Percentiles rank a stretch among this genome's conserved stretches.
Conservation (phyloP, 2,329 filamentous ascomycete genomes). For the Pezicula radicicola region DNA sequence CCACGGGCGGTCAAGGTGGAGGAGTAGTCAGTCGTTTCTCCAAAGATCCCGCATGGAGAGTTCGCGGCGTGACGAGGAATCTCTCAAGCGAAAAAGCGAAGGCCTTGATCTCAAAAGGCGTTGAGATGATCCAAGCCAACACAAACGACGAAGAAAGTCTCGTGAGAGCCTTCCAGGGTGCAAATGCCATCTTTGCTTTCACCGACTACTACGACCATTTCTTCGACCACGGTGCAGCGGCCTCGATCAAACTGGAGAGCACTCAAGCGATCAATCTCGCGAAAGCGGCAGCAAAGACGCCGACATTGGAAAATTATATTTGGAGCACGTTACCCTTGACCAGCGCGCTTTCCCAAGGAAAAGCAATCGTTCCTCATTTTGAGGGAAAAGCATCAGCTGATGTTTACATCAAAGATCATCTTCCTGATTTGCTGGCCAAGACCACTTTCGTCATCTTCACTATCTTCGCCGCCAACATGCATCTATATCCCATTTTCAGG, state of each 20-base stretch:
- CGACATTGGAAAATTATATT: conserved; percentile 39
- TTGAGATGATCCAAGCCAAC: conserved; percentile 41
- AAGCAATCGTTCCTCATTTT: conserved; percentile 34
- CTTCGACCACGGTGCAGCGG: conserved; percentile 27
- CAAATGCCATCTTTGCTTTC: conserved; percentile 49
- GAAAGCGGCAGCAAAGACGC: conserved; percentile 33
- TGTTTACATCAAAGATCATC: conserved; percentile 28
- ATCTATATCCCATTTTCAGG: too few relatives aligned
- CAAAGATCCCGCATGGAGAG: conserved; percentile 30
- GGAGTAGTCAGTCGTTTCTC: conserved; percentile 42
- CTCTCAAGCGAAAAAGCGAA: conserved; percentile 35
- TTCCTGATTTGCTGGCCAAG: conserved; percentile 28
- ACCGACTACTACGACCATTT: conserved; percentile 56
- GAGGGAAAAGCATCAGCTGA: conserved; percentile 32
- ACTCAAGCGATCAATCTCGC: conserved; percentile 44
- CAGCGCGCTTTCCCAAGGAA: conserved; percentile 31
- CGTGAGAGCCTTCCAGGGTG: conserved; percentile 38
- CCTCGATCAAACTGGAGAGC: conserved; percentile 34
- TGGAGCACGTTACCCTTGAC: conserved; percentile 39
- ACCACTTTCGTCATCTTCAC: conserved; percentile 37
- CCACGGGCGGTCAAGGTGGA: conserved; percentile 46
- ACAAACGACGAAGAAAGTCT: conserved; percentile 37
- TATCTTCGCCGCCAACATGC: conserved; percentile 32
- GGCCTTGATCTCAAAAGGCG: conserved; percentile 34
- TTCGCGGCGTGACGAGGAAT: conserved; percentile 44